Base-by-base conservation (phyloP, 78 protist genomes). In the Cavenderia fasciculata region DNA sequence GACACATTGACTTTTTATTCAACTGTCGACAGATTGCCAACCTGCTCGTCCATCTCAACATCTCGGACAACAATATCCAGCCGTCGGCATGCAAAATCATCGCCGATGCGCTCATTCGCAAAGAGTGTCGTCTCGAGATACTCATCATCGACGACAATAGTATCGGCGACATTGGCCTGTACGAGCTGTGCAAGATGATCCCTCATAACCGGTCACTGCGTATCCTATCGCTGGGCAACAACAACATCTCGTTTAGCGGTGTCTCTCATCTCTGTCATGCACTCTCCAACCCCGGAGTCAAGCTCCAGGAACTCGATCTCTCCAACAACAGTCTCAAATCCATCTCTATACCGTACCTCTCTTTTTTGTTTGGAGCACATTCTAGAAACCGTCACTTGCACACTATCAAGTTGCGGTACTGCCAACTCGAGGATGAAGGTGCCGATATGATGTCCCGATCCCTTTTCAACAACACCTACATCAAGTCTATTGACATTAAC, bases 271-370 rank as follows among this genome's bases (percentile, higher is more conserved):
- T 71, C 1, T 71, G 63, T 19, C 61, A 51, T 43, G 1, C 78
- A 34, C 78, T 71, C 44, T 34, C 63, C 61, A 46, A 25, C 5
- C 38, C 75, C 1, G 46, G 23, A 46, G 57, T 46, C 21, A 41
- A 71, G 21, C 7, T 71, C 16, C 59, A 7, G 34, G 57, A 71
- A 23, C 62, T 71, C 34, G 78, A 71, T 34, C 61, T 71, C 36
- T 71, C 78, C 12, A 71, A 71, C 29, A 71, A 71, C 31, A 31
- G 25, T 6, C 78, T 71, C 7, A 25, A 59, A 1, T 33, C 12
- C 23, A 46, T 23, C 36, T 41, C 63, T 19, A 29, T 46, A 18
- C 57, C 62, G 23, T 71, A 71, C 10, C 78, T 71, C 12, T 47
- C 44, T 7, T 63, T 40, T 21, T 27, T 63, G 38, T 63, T 63